Conservation (phyloP, 495 filamentous ascomycete species). For the Hyphodiscus hymeniophilus region DNA sequence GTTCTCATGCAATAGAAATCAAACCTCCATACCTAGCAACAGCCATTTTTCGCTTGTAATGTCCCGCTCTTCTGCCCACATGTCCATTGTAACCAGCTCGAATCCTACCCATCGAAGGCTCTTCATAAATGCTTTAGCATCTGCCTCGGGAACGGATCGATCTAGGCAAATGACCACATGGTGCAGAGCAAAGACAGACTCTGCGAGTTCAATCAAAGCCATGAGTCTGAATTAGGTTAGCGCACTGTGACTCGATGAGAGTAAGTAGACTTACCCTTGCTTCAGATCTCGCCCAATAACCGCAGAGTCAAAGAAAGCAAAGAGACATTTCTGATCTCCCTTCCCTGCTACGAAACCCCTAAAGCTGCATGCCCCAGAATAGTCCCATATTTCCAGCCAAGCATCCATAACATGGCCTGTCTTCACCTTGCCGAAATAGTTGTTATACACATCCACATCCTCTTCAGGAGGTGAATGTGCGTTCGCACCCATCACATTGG, state of each 20-base stretch:
- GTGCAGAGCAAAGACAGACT: constrained; percentile 60
- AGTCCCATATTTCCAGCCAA: constrained; percentile 84
- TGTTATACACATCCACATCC: constrained; percentile 21
- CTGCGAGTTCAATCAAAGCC: constrained; percentile 82
- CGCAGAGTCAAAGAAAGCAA: constrained; percentile 75
- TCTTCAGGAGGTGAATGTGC: constrained; percentile 23
- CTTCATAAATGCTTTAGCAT: constrained; percentile 57
- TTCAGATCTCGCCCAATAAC: constrained; percentile 70
- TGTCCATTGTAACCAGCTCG: constrained; percentile 65
- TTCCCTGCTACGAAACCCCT: constrained; percentile 68
- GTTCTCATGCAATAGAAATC: neutral
- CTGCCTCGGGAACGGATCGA: constrained; percentile 48
- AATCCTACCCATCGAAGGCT: constrained; percentile 93
- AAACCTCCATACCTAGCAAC: constrained; percentile 79
- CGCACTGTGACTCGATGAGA: constrained; percentile 5
- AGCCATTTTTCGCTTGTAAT: constrained; percentile 68
- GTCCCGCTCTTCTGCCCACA: constrained; percentile 52
- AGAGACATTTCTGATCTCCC: constrained; percentile 61
- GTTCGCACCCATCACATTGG: constrained; percentile 60
- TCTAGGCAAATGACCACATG: constrained; percentile 76
- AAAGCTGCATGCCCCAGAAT: constrained; percentile 71
- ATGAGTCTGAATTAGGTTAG: constrained; percentile 55
- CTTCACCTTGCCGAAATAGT: constrained; percentile 12
- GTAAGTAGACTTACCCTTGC: constrained; percentile 62
- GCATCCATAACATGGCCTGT: constrained; percentile 27